Evolutionary conservation across 2,329 filamentous ascomycete genomes (phyloP).

Genomic region (Bipolaris cookei): DNA sequence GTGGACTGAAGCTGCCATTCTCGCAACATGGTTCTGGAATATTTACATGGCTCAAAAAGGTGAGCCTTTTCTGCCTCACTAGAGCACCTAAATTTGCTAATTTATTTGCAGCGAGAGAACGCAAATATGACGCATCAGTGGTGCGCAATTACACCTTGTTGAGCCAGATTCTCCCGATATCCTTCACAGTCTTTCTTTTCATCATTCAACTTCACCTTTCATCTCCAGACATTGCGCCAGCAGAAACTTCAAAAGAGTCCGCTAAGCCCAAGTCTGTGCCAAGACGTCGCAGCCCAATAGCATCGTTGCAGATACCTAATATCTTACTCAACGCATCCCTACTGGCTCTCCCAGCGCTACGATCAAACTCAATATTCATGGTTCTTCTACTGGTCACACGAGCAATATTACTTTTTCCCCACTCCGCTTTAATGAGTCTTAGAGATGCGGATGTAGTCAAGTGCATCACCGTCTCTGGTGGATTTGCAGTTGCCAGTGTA

Average conservation of each 20-base stretch:
- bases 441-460: conserved; percentile 26
- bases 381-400: conserved; percentile 29
- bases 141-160: conserved; percentile 37
- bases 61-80: not conserved
- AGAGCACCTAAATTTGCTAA: not conserved
- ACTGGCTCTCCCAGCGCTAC: conserved; percentile 28
- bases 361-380: conserved; percentile 25
- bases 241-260: not conserved
- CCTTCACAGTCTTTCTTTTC: conserved; percentile 36
- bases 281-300: conserved; percentile 17
- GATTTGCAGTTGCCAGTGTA: conserved; percentile 34
- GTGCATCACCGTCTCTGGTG: conserved; percentile 31
- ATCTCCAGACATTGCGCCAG: conserved; percentile 17
- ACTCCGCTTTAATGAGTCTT: conserved; percentile 24
- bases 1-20: conserved; percentile 35
- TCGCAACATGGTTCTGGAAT: conserved; percentile 42
- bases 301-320: conserved; percentile 32
- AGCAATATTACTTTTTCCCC: conserved; percentile 32
- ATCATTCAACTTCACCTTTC: conserved; percentile 36
- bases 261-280: not conserved
- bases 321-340: conserved; percentile 35
- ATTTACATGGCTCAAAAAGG: conserved; percentile 39
- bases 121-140: conserved; percentile 9
- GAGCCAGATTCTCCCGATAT: conserved; percentile 39
- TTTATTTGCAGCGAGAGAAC: conserved; percentile 19